Base-by-base conservation (phyloP, 768 basidiomycete genomes). In the Auriscalpium microsporum region DNA sequence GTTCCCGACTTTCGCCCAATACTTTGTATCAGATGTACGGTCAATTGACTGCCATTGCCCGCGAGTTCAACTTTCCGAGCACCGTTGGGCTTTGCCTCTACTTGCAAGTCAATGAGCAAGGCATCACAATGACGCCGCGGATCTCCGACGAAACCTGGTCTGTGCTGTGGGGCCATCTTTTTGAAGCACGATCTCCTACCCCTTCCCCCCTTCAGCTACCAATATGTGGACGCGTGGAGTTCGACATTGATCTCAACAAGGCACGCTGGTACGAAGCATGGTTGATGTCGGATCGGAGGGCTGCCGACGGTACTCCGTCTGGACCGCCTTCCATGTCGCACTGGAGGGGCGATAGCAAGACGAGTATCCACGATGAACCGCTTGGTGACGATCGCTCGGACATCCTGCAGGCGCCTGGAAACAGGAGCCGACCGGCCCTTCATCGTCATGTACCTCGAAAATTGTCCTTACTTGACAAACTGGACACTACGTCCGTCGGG, bases 231-330 rank as follows among this genome's bases (percentile, higher is more conserved):
- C 83, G 79, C 33, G 78, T 95, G 33, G 91, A 94, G 69, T 93
- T 94, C 66, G 92, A 94, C 69, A 79, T 94, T 47, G 92, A 94
- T 70, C 57, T 79, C 47, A 73, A 75, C 37, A 78, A 82, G 58
- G 92, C 92, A 16, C 77, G 81, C 33, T 94, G 92, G 92, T 88
- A 83, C 62, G 71, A 81, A 16, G 71, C 81, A 0, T 95, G 89
- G 88, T 57, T 83, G 19, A 73, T 77, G n/a, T 67, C 78, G 53
- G 69, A 71, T 17, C 59, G 70, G 52, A 63, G 76, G 40, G 58
- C 68, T 21, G 62, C 67, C 14, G 82, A 82, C 58, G 63, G 71
- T 38, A 66, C 72, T 28, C 67, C 73, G 37, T 70, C 73, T 34
- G 69, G 68, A 10, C 70, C 76, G 6, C 76, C 78, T 35, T 76